Percentiles rank a stretch among this genome's conserved stretches.
phyloP scores from a whole-genome alignment of 1,139 yeast genomes.

The Kodamaea sp. region DNA sequence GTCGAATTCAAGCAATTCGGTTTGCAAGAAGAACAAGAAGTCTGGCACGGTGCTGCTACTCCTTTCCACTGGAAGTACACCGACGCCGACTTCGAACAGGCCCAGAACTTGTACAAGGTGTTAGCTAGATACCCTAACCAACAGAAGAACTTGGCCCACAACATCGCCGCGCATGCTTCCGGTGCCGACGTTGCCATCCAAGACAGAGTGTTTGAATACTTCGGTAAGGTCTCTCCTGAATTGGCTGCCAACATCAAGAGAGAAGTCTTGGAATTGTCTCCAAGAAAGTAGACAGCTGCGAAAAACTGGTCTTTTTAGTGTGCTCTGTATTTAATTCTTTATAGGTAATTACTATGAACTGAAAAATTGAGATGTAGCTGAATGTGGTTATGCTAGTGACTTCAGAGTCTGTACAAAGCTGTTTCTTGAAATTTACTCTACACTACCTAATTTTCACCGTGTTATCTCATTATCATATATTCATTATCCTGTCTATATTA shows the following conservation, averaged over 20 bases:
- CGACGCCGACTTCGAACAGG: constrained; percentile 75
- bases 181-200: constrained; percentile 75
- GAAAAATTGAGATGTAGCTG: too few relatives aligned
- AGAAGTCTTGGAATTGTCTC: constrained; percentile 58
- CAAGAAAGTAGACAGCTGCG: constrained; percentile 40
- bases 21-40: constrained; percentile 69
- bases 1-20: constrained; percentile 47
- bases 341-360: too few relatives aligned
- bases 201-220: constrained; percentile 78
- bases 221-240: constrained; percentile 67
- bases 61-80: constrained; percentile 85
- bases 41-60: constrained; percentile 85
- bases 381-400: too few relatives aligned
- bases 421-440: too few relatives aligned
- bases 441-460: too few relatives aligned
- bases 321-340: too few relatives aligned
- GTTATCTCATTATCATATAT: too few relatives aligned
- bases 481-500: too few relatives aligned
- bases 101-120: constrained; percentile 65
- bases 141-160: constrained; percentile 81
- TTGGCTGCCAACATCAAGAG: constrained; percentile 61
- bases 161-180: constrained; percentile 73
- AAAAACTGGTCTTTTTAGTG: constrained; percentile 8
- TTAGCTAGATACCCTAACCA: constrained; percentile 76
- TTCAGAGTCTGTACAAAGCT: too few relatives aligned